Percentiles rank a stretch among this genome's conserved stretches.
Evolutionary conservation across 768 basidiomycete species (phyloP).

Genomic region (Lentinus brumalis): DNA sequence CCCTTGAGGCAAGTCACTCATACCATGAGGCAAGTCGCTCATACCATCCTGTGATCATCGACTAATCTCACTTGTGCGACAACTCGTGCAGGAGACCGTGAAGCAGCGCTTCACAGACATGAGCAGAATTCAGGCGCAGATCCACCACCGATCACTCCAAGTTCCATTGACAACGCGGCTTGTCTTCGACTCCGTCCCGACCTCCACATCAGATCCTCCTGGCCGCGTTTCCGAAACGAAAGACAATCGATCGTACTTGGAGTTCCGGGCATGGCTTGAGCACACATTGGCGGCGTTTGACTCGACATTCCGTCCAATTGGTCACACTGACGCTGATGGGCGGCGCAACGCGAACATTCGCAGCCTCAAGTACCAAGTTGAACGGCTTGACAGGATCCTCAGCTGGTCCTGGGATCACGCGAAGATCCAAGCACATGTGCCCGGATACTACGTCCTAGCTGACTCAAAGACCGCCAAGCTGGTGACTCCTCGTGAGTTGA

Average conservation of each 20-base stretch:
- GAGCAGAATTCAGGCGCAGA: neutral
- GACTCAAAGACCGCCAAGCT: neutral
- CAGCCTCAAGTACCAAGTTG: neutral
- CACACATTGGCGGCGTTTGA: neutral
- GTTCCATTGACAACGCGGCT: neutral
- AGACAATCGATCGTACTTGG: neutral
- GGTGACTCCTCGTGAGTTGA: neutral
- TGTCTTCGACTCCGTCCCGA: neutral
- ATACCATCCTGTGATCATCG: too few species aligned
- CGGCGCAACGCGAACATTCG: neutral
- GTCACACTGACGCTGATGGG: neutral
- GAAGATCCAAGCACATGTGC: neutral
- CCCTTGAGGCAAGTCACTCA: neutral
- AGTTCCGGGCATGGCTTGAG: neutral
- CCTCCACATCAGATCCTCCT: neutral
- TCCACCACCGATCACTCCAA: neutral
- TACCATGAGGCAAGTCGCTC: too few species aligned
- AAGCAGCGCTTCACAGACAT: neutral
- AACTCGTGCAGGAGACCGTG: too few species aligned
- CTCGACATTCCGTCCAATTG: neutral
- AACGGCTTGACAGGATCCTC: neutral
- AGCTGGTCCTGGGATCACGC: neutral
- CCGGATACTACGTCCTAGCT: neutral
- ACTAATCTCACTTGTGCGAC: too few species aligned
- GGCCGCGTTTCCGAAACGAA: neutral